Conservation (phyloP, 164 flowering plant genomes). For the Stephania japonica region DNA sequence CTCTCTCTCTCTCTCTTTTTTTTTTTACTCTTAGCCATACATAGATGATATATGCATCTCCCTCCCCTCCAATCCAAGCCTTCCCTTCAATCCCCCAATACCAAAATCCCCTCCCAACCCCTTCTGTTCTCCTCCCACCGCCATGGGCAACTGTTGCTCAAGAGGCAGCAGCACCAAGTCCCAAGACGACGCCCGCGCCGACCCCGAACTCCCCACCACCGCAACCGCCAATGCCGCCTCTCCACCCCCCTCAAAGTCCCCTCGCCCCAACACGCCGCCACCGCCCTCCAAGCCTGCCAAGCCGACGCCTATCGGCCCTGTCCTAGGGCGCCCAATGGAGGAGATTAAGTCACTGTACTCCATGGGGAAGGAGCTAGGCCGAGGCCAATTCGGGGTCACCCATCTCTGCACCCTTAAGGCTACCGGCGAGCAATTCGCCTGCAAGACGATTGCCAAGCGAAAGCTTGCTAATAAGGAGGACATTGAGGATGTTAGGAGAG, state of each 20-base stretch:
- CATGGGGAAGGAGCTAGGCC: slow-evolving; percentile 71
- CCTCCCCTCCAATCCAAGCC: slow-evolving; percentile 5
- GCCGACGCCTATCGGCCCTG: slow-evolving; percentile 40
- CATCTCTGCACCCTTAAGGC: slow-evolving; percentile 56
- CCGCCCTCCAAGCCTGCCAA: slow-evolving; percentile 31
- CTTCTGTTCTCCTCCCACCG: slow-evolving; percentile 1
- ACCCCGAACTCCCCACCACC: neutral
- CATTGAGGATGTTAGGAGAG: slow-evolving; percentile 65
- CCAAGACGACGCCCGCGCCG: neutral
- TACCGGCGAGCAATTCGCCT: slow-evolving; percentile 66
- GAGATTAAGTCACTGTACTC: slow-evolving; percentile 43
- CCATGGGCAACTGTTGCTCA: slow-evolving; percentile 70
- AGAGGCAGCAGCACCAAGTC: neutral
- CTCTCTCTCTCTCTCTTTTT: slow-evolving; percentile 10
- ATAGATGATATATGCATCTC: neutral
- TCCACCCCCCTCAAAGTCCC: slow-evolving; percentile 1
- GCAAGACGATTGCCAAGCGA: slow-evolving; percentile 74
- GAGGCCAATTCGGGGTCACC: slow-evolving; percentile 82
- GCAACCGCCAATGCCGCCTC: neutral
- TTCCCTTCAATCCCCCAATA: slow-evolving; percentile 13
- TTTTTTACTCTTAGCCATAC: neutral
- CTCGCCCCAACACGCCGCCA: slow-evolving; percentile 9
- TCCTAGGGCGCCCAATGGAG: slow-evolving; percentile 78
- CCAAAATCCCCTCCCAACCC: slow-evolving; percentile 4
- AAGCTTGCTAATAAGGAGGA: slow-evolving; percentile 60